Percentiles rank a stretch among this genome's conserved stretches.
Conservation (phyloP, 2,329 filamentous ascomycete species). For the Xylaria sp. region DNA sequence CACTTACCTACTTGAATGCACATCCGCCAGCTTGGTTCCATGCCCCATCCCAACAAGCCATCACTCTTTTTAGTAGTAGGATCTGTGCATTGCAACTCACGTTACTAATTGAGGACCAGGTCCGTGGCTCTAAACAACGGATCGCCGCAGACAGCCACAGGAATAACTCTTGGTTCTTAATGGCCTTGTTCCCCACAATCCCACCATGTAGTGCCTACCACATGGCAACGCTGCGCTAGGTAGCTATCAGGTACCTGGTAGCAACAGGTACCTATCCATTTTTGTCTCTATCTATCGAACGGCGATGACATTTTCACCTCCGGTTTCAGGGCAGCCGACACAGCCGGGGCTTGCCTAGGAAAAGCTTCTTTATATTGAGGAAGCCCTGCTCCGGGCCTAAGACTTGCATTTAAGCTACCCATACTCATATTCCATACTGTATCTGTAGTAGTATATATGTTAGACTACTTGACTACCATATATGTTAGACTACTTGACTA, state of each 20-base stretch:
- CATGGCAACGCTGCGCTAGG: constrained; percentile 13
- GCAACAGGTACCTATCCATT: no score
- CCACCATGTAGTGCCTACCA: constrained; percentile 12
- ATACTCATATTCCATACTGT: no score
- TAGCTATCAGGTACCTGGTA: no score
- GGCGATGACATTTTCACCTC: constrained; percentile 14
- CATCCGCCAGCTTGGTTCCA: neutral
- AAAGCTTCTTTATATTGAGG: constrained; percentile 9
- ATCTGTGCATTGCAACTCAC: neutral
- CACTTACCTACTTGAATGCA: neutral
- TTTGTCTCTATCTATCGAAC: no score
- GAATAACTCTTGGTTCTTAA: neutral
- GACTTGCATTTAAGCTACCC: neutral
- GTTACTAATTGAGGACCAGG: constrained; percentile 11
- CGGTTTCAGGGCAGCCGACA: constrained; percentile 15
- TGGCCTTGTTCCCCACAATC: constrained; percentile 25
- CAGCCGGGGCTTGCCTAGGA: constrained; percentile 2
- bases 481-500: no score
- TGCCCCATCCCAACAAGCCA: neutral
- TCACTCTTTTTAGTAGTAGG: neutral
- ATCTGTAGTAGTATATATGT: no score
- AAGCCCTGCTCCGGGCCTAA: constrained; percentile 11
- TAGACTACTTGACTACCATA: no score
- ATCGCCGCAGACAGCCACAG: constrained; percentile 10
- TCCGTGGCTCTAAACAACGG: constrained; percentile 14